These are phyloP conservation scores for Mucor lusitanicus DNA, from an alignment of 371 early-diverging fungal species.

Conservation along the genomic window DNA sequence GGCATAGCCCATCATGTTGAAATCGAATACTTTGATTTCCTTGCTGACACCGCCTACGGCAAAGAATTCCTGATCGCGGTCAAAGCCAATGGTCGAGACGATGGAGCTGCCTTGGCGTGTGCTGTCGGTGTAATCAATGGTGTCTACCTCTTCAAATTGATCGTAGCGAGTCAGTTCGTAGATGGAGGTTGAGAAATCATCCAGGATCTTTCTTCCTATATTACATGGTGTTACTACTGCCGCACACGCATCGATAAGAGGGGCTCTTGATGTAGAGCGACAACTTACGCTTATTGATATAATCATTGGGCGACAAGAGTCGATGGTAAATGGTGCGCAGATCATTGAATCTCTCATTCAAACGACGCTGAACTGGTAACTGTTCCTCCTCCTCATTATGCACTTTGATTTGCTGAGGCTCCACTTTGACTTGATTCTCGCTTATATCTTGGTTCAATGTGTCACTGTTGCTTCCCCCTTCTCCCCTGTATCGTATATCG, in stretches of 20 bases:
- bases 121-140: slow-evolving; percentile 76
- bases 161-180: slow-evolving; percentile 69
- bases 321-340: slow-evolving; percentile 69
- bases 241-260: too few relatives aligned
- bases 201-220: slow-evolving; percentile 5
- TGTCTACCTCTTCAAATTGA: slow-evolving; percentile 69
- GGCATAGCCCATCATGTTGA: slow-evolving; percentile 51
- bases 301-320: background rate
- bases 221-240: background rate
- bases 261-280: too few relatives aligned
- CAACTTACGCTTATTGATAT: slow-evolving; percentile 4
- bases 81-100: slow-evolving; percentile 92
- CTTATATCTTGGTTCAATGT: background rate
- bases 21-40: slow-evolving; percentile 91
- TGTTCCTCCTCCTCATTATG: background rate
- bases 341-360: slow-evolving; percentile 72
- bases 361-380: slow-evolving; percentile 26
- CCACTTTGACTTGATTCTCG: background rate
- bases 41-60: slow-evolving; percentile 92
- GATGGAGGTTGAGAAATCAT: slow-evolving; percentile 66
- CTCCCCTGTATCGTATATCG: background rate
- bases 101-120: slow-evolving; percentile 55
- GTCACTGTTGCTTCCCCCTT: background rate
- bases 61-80: slow-evolving; percentile 88
- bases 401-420: background rate